phyloP scores from a whole-genome alignment of 805 yeast genomes.

The Starmerella sirachaensis region DNA sequence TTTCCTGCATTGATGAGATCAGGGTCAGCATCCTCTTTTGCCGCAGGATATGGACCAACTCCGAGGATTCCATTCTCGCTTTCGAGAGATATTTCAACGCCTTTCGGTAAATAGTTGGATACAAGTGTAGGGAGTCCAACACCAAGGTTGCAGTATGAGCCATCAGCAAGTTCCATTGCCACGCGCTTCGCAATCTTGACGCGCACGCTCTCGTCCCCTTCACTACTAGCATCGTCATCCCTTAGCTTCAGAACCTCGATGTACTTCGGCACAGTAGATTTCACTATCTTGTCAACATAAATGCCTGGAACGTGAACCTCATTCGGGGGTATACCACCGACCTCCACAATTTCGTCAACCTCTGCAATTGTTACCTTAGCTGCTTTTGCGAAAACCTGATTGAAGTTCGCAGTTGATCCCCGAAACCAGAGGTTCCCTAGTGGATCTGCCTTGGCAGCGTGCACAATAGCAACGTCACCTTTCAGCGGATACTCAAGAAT shows the following conservation, averaged over 20 bases:
- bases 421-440: slow-evolving; percentile 39
- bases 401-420: slow-evolving; percentile 39
- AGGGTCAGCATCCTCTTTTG: slow-evolving; percentile 35
- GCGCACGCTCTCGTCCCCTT: slow-evolving; percentile 6
- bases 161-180: slow-evolving; percentile 36
- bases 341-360: slow-evolving; percentile 39
- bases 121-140: slow-evolving; percentile 43
- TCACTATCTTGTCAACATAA: slow-evolving; percentile 33
- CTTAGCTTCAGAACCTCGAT: slow-evolving; percentile 28
- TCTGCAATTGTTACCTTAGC: slow-evolving; percentile 39
- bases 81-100: slow-evolving; percentile 34
- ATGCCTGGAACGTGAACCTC: slow-evolving; percentile 39
- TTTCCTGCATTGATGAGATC: slow-evolving; percentile 43
- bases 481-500: slow-evolving; percentile 34
- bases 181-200: slow-evolving; percentile 36
- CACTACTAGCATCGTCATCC: background rate
- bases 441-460: slow-evolving; percentile 38
- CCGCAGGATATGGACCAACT: slow-evolving; percentile 36
- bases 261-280: slow-evolving; percentile 35
- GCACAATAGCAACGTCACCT: slow-evolving; percentile 41
- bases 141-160: slow-evolving; percentile 37
- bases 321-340: slow-evolving; percentile 36
- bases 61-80: slow-evolving; percentile 42
- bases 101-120: slow-evolving; percentile 32
- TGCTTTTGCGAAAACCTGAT: slow-evolving; percentile 36